Base-by-base conservation (phyloP, 2,329 filamentous ascomycete species). In the Conoideocrella luteorostrata region DNA sequence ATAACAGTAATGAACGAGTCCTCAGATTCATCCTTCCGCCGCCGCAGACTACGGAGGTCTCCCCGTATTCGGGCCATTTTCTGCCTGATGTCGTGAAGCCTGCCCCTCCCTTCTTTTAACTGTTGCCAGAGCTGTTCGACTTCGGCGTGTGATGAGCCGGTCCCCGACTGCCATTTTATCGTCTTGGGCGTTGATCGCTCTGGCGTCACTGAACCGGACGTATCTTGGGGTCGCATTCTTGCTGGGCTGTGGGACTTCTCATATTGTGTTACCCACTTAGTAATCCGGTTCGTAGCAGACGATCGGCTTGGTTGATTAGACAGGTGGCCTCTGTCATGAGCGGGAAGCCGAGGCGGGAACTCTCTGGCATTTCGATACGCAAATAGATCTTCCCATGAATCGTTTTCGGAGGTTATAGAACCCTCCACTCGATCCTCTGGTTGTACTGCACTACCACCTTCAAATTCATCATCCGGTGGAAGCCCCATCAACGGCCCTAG, bases 1-100 rank as follows among this genome's bases (percentile, higher is more conserved):
- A 69, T 48, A 13, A 63, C 49, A 22, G 57, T 56, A 65, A 69
- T 68, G 36, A 69, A 66, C 1, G 55, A 55, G 48, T 69, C 68
- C 39, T 69, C 67, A 5, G 63, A 57, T 21, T 60, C 55, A 30
- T 66, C 60, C 41, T 59, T 64, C 20, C 48, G 51, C 15, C 50
- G 58, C 2, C 66, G 61, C 15, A 65, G 43, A 4, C 58, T 47
- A 32, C 55, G 54, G 29, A 69, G 40, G 28, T 56, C 50, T 26
- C 54, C 59, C 24, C 66, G 57, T 39, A 55, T 59, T 13, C 44
- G 43, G 4, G 59, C 52, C 61, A 68, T 69, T 12, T 57, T 46
- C 3, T 39, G 40, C 39, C 59, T 63, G 20, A 61, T 57, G 1
- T 53, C 52, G 21, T 53, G 52, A 11, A 65, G 20, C 22, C 50